Conservation (phyloP, 192 early-diverging fungal genomes). For the Backusella liffmaniae region DNA sequence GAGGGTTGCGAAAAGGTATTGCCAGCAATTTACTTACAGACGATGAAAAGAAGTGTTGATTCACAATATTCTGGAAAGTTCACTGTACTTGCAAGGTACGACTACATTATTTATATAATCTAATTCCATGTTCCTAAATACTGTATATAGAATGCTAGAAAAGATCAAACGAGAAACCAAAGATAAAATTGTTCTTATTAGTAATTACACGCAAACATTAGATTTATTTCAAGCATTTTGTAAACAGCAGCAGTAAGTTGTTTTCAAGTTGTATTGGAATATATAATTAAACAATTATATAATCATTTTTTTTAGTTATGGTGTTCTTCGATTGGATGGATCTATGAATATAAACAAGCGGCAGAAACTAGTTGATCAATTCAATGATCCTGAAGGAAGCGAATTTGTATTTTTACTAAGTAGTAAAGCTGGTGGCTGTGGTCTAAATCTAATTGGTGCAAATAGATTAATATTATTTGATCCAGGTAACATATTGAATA, state of each 20-base stretch:
- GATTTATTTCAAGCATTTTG: conserved; percentile 95
- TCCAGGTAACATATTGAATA: not conserved
- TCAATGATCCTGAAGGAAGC: conserved; percentile 85
- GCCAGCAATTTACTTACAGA: conserved; percentile 56
- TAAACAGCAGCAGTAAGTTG: conserved; percentile 60
- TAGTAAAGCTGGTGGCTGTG: conserved; percentile 98
- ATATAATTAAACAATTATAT: not conserved
- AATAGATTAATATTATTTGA: conserved; percentile 83
- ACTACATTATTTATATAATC: conserved; percentile 5
- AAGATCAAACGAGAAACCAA: conserved; percentile 67
- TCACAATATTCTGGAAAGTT: conserved; percentile 88
- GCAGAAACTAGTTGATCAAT: conserved; percentile 92
- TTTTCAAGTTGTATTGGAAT: conserved; percentile 21
- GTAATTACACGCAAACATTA: conserved; percentile 98
- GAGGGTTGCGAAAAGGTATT: conserved; percentile 58
- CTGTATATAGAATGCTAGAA: conserved; percentile 64
- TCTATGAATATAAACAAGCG: conserved; percentile 89
- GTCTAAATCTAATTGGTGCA: conserved; percentile 96
- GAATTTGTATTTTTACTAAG: conserved; percentile 95
- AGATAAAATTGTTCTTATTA: conserved; percentile 99
- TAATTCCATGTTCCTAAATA: not conserved
- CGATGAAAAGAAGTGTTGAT: conserved; percentile 40
- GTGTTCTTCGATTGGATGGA: conserved; percentile 86
- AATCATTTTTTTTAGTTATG: conserved; percentile 48
- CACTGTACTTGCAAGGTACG: conserved; percentile 65